A percentile compares a stretch with the other conserved stretches of the same genome.
These are phyloP conservation scores for Colletotrichum orchidophilum DNA, from an alignment of 2,329 filamentous ascomycete species.

Conservation along the genomic window DNA sequence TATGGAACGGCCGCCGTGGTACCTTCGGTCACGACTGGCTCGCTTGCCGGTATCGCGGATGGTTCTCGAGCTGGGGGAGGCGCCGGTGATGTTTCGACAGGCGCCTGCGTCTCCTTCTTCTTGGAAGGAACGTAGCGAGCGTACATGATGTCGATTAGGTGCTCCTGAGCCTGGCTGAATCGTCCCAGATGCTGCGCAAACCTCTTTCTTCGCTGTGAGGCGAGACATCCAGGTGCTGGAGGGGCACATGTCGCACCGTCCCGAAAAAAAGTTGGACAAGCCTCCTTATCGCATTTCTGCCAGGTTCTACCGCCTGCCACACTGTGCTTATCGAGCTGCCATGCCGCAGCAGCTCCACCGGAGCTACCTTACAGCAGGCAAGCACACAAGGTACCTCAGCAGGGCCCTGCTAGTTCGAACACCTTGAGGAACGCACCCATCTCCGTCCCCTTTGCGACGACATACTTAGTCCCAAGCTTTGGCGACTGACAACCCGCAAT, in stretches of 20 bases:
- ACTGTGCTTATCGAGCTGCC: conserved; percentile 37
- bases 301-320: conserved; percentile 43
- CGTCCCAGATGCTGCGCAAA: neutral
- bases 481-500: neutral
- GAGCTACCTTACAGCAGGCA: no score
- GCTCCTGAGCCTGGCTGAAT: neutral
- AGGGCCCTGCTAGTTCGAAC: no score
- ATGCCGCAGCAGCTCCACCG: neutral
- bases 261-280: conserved; percentile 47
- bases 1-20: conserved; percentile 18
- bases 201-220: neutral
- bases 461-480: neutral
- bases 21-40: neutral
- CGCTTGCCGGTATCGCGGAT: conserved; percentile 24
- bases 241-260: conserved; percentile 22
- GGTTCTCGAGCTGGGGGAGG: conserved; percentile 9
- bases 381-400: neutral
- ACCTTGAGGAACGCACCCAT: neutral
- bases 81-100: neutral
- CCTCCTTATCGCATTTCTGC: conserved; percentile 50
- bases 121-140: conserved; percentile 50
- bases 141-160: conserved; percentile 28
- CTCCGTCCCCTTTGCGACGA: neutral
- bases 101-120: conserved; percentile 36
- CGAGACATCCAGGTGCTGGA: neutral